Base-by-base conservation (phyloP, 805 yeast genomes). In the Ogataea thermomethanolica region DNA sequence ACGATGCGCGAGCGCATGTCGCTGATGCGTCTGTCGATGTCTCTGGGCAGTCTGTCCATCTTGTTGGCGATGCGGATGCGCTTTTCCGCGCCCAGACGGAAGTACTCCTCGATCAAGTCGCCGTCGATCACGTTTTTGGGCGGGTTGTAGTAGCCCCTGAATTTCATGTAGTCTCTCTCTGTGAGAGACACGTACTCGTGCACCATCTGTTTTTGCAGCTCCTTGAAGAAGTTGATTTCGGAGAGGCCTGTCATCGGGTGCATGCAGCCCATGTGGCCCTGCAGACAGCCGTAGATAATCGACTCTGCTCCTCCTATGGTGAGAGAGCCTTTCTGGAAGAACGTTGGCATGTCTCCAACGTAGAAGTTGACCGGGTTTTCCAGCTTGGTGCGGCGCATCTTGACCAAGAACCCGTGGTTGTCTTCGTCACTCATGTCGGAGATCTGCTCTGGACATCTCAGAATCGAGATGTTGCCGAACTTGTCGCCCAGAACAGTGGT, bases 401-500 rank as follows among this genome's bases (percentile, higher is more conserved):
- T 61, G 5, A 75, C 49, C 35, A 64, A 60, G 4, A 69, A 55
- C 2, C 74, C 71, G 33, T 68, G 66, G 15, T 58, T 62, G 39
- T 80, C 86, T 35, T 70, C 74, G 43, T 74, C 81, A 17, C 78
- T 61, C 29, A 70, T 56, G 30, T 65, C 61, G 0, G 81, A 72
- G 0, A 70, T 66, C 4, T 69, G 64, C n/a, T 63, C 62, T 0
- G 83, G 76, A 29, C 83, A 61, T 43, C 96, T 66, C 29, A 87
- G 62, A 1, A 85, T 73, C 61, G 82, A 79, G 0, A 89, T 33
- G 51, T 83, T 86, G 0, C 98, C 97, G 62, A 84, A 88, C 54
- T 80, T 81, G 58, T 93, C 98, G 10, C 96, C 96, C 1, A 86
- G 87, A 29, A 84, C 66, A 1, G 84, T 76, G 0, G 96, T 88